Base-by-base conservation (phyloP, 495 filamentous ascomycete genomes). In the Patellaria atrata region DNA sequence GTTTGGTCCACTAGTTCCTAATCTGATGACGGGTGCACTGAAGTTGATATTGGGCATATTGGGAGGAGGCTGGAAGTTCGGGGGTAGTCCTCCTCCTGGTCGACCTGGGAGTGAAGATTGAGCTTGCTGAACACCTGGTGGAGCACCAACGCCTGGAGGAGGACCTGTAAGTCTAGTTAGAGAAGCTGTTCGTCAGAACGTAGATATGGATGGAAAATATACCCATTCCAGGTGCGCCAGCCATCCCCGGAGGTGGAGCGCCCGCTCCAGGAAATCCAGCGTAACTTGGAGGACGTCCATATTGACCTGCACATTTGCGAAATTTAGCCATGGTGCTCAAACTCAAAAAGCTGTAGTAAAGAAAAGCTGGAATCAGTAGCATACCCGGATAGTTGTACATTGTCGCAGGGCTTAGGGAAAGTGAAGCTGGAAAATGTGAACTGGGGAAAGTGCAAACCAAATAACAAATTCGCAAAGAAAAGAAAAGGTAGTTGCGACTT, bases 11-110 rank as follows among this genome's bases (percentile, higher is more conserved):
- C 73, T 69, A 2, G 69, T 73, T 7, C 87, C 87, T 22, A 99
- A 67, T 16, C 89, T 81, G 56, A 99, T 96, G 22, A 96, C 87
- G 31, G 91, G 85, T 13, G 89, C 91, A 53, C 79, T 89, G 60
- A 94, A 93, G 61, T 99, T 94, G 62, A 97, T 94, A 56, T 93
- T 89, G 6, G 89, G 85, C 66, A 94, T 78, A 52, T 89, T 93
- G 27, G 83, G 63, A 15, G 86, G 87, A 15, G 83, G 73, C 63
- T 93, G 84, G 55, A 94, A 94, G 54, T 77, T 79, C 20, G 78
- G 62, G 37, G 82, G 80, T 44, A 91, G 75, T 43, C 77, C 78
- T 41, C n/a, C n/a, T n/a, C 70, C 75, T 45, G 79, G 80, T 61
- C 81, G 75, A 56, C 74, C 77, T 59, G 69, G 64, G 64, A 77